Evolutionary conservation across 78 protist genomes (phyloP).

Genomic region (Chrysochromulina parva): DNA sequence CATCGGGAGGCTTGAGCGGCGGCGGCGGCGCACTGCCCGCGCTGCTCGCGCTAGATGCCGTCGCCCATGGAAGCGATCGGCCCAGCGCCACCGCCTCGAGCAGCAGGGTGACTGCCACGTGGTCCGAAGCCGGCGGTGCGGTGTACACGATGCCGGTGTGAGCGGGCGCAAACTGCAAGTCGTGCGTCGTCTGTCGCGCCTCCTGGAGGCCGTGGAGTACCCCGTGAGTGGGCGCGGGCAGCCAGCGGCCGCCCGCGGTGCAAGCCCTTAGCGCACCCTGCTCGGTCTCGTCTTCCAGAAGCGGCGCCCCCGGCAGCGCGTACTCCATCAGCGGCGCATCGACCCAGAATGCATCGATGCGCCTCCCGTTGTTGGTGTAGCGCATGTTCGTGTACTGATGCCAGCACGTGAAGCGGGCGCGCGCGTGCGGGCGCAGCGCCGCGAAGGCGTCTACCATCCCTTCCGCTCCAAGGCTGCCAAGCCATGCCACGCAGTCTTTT

Average conservation of each 20-base stretch:
- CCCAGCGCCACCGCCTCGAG: neutral
- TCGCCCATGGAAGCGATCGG: no score
- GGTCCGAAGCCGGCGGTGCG: slow-evolving; percentile 10
- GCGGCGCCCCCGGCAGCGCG: neutral
- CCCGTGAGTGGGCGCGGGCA: neutral
- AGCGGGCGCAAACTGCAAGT: slow-evolving; percentile 4
- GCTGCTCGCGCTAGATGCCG: no score
- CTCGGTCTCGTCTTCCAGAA: neutral
- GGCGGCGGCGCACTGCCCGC: no score
- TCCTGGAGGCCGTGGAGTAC: neutral
- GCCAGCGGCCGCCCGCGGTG: slow-evolving; percentile 13
- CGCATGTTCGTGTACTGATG: slow-evolving; percentile 16
- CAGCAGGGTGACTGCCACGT: slow-evolving; percentile 17
- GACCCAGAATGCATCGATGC: neutral
- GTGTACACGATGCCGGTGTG: slow-evolving; percentile 33
- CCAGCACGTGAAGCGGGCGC: slow-evolving; percentile 14
- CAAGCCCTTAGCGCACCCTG: neutral
- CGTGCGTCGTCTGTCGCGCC: neutral
- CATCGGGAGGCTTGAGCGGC: no score
- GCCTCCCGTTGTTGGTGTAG: neutral
- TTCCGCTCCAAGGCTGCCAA: neutral
- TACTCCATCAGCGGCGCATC: neutral
- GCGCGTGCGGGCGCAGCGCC: neutral
- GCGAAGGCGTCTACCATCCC: neutral
- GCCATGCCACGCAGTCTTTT: neutral